phyloP scores from a whole-genome alignment of 352 stramenopile species.

The Phytophthora pinifolia region DNA sequence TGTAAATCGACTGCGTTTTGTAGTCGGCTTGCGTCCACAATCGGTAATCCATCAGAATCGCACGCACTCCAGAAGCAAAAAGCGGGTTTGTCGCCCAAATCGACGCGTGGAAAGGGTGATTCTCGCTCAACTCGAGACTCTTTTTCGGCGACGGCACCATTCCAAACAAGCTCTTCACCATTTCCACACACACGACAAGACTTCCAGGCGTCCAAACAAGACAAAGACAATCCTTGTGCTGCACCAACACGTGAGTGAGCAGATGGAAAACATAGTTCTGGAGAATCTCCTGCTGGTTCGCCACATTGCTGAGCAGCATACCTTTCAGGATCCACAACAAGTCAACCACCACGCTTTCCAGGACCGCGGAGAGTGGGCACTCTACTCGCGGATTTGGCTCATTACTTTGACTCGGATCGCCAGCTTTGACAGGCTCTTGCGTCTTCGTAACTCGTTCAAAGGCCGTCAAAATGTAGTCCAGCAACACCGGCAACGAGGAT shows the following conservation, averaged over 20 bases:
- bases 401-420: not conserved
- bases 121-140: conserved; percentile 30
- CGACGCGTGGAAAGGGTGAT: conserved; percentile 62
- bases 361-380: conserved; percentile 21
- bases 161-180: conserved; percentile 52
- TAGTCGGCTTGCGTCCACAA: conserved; percentile 62
- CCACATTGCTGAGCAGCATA: conserved; percentile 52
- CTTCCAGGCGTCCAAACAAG: conserved; percentile 66
- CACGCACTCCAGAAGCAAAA: conserved; percentile 66
- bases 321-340: conserved; percentile 71
- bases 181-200: conserved; percentile 66
- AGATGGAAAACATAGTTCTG: conserved; percentile 71
- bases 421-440: not conserved
- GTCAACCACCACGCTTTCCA: conserved; percentile 61
- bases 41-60: conserved; percentile 68
- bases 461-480: conserved; percentile 64
- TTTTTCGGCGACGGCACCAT: conserved; percentile 43
- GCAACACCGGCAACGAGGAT: conserved; percentile 45
- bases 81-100: conserved; percentile 77
- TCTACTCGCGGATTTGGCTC: conserved; percentile 1
- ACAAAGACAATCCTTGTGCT: conserved; percentile 38
- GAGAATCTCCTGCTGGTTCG: conserved; percentile 56
- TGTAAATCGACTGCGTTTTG: conserved; percentile 83
- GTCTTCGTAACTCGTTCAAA: conserved; percentile 38
- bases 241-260: conserved; percentile 55